Evolutionary conservation across 768 basidiomycete genomes (phyloP), one percentile per base, ranked within the genome.

Genomic region (Megacollybia marginata): DNA sequence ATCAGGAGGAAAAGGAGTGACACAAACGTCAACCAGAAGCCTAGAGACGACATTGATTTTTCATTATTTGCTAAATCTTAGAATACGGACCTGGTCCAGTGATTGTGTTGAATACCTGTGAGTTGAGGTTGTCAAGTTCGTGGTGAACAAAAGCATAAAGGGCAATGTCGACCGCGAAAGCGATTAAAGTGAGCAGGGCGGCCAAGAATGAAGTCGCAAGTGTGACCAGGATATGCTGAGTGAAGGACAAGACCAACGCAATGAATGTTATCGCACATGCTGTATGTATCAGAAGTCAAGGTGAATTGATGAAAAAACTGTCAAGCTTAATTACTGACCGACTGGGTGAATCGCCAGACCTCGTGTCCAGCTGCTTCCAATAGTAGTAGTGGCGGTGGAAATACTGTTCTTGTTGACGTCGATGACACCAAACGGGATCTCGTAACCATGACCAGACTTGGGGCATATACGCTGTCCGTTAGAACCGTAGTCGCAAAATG

Each of bases 141-240:
- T 82, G 70, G 59, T 76, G 80, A 47, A 83, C 73, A 51, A 73
- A 79, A 3, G 70, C 80, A 57, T 70, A 84, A 31, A 92, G 76
- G 12, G 85, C 83, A 52, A 90, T 83, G 62, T 92, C 87, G 62
- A 86, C 79, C 38, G 78, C 76, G 59, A 91, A 88, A 1, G 85
- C 81, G 53, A 89, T 78, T 49, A 89, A 67, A 2, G 86, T 78
- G 40, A 91, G 60, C 18, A 75, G 53, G 1, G 85, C 82, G 8
- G 85, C 85, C 48, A 89, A 69, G 74, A 87, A 86, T 11, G 88
- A 73, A 50, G 88, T 74, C 48, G 79, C 52, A 44, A 79, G 66
- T 12, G 73, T 64, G 20, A 76, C 62, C 33, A 62, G 74, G n/a
- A 77, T 62, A 56, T 78, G 75, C 49, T 70, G 65, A 18, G 73